Conservation (phyloP, 495 filamentous ascomycete species). For the Umbilicaria muhlenbergii region DNA sequence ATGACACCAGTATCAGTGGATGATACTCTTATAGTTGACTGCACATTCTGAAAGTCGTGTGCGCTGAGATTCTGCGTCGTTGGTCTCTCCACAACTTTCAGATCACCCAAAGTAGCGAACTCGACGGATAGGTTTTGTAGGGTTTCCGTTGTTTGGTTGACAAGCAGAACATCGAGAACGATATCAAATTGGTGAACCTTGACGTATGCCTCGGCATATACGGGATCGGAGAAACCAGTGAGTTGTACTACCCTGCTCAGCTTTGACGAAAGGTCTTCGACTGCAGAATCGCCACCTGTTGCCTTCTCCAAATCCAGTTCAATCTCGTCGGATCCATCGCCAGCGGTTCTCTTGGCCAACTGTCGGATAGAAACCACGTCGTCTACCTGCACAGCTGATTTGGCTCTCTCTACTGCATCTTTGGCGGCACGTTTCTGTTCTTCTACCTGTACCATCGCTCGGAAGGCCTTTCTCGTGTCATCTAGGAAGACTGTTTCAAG, state of each 20-base stretch:
- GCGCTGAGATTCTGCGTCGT: constrained; percentile 90
- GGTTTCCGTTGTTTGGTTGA: constrained; percentile 95
- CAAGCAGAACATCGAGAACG: constrained; percentile 87
- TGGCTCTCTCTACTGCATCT: constrained; percentile 80
- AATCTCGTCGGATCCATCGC: constrained; percentile 70
- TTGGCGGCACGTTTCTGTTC: constrained; percentile 93
- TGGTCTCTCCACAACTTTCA: constrained; percentile 94
- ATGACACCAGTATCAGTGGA: constrained; percentile 98
- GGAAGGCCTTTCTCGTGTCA: constrained; percentile 91
- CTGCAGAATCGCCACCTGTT: constrained; percentile 71
- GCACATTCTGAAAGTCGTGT: constrained; percentile 93
- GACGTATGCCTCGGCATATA: constrained; percentile 97
- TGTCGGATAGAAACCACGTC: constrained; percentile 88
- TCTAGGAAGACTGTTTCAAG: constrained; percentile 87
- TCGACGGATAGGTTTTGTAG: constrained; percentile 95
- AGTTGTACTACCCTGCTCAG: constrained; percentile 92
- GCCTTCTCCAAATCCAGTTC: constrained; percentile 88
- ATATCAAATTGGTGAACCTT: constrained; percentile 99
- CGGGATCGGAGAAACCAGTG: constrained; percentile 95
- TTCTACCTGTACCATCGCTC: constrained; percentile 94
- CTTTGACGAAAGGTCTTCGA: constrained; percentile 82
- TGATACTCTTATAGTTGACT: constrained; percentile 97
- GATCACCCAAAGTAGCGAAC: constrained; percentile 92
- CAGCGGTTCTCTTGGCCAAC: constrained; percentile 78
- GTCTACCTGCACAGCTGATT: constrained; percentile 88